Evolutionary conservation across 2,329 filamentous ascomycete species (phyloP), one percentile per base, ranked within the genome.

Genomic region (Penicillium brasilianum): DNA sequence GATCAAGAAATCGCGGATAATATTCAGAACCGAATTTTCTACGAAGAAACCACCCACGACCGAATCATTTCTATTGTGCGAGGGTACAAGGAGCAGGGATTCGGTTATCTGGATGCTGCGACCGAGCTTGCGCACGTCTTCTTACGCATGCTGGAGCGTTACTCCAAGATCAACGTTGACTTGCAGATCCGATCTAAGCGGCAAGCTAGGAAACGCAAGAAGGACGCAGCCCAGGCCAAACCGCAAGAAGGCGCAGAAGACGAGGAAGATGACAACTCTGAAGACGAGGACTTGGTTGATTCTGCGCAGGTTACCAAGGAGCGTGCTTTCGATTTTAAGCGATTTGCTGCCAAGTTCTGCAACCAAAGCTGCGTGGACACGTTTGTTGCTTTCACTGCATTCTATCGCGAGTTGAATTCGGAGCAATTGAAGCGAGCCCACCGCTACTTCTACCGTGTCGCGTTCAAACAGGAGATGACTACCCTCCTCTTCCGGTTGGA

Each of bases 1-100:
- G 92, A 99, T 67, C 90, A 96, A 72, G 95, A 98, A 69, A 98
- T 99, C 74, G 94, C 95, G 0, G 94, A 99, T 74, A 99, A 99
- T 69, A 97, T 96, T 13, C 87, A 97, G 55, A 96, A 90, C 70
- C 91, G 94, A 63, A 92, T 99, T n/a, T 99, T 99, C 76, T 99
- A 99, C 78, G 95, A 99, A 77, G 93, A 98, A 72, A 87, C 91
- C 0, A 97, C 93, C 0, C 93, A 99, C 71, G 94, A 99, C 63
- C 85, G 91, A 25, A 86, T 99, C 55, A 85, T 94, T 32, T 86
- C 88, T 61, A 90, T 97, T 56, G 83, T 94, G 0, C 85, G 90
- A 64, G 89, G 85, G n/a, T 98, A 96, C 80, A 96, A 96, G 68
- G 92, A 94, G 62, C 95, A 98, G 78, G 91, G 92, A 0, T 95